Base-by-base conservation (phyloP, 2,329 filamentous ascomycete genomes). In the Verticillium dahliae region DNA sequence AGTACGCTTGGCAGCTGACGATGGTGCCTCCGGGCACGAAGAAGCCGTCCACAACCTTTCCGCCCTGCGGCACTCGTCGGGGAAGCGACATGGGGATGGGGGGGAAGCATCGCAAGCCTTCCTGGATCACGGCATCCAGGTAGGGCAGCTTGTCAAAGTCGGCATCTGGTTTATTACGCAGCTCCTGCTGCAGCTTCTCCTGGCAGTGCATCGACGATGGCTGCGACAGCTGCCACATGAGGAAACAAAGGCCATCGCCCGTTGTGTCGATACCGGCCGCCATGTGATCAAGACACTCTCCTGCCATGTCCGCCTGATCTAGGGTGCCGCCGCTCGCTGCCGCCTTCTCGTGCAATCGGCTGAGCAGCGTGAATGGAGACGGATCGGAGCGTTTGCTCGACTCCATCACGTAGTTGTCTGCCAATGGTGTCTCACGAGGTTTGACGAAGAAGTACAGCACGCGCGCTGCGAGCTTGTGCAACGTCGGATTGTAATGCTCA, bases 211-310 rank as follows among this genome's bases (percentile, higher is more conserved):
- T 67, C 4, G 82, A 86, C 7, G 78, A 72, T 1, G 85, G 84
- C 65, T 85, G 83, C 1, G 88, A 90, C 2, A 91, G 77, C 69
- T 90, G 83, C 81, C 87, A 88, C 84, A 91, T 87, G 13, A 90
- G 76, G 68, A 90, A 90, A 68, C 86, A 90, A 0, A 90, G 76
- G 0, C 80, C 86, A 66, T 90, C 88, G 15, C 87, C 87, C 0
- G 88, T 90, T 0, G 88, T 90, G 67, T 90, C 88, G 63, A 90
- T 89, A 0, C 88, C 88, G 0, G 88, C 88, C 0, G 83, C 85
- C 84, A 90, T 86, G 70, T 90, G 88, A 67, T 90, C 88, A 61
- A 89, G 81, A 67, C 85, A 89, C 72, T 91, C 88, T 22, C 87
- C 87, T 0, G 86, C 86, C 65, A 85, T 81, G 67, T 87, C 81